phyloP scores from a whole-genome alignment of 768 basidiomycete species.

The Tulasnella sp. region DNA sequence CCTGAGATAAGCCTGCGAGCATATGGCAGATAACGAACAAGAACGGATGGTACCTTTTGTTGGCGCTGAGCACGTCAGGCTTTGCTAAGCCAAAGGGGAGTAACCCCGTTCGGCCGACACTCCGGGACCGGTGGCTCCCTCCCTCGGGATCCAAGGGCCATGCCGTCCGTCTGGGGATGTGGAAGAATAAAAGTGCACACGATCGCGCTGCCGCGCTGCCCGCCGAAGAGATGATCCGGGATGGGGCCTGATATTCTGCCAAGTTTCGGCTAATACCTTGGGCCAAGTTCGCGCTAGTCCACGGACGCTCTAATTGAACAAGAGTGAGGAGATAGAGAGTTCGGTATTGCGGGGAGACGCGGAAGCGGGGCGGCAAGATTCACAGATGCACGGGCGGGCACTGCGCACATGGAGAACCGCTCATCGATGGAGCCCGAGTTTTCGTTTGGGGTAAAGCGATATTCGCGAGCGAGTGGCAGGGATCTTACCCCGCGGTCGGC shows the following conservation, averaged over 20 bases:
- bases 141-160: neutral
- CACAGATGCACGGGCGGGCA: neutral
- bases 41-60: neutral
- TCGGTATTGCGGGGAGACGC: neutral
- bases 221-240: neutral
- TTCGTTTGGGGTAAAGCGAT: neutral
- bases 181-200: neutral
- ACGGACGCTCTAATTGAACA: neutral
- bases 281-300: too few species aligned
- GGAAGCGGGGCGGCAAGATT: slow-evolving; percentile 10
- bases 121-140: neutral
- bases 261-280: neutral
- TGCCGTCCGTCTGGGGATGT: neutral
- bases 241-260: neutral
- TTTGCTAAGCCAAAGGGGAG: neutral
- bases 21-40: slow-evolving; percentile 1
- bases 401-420: neutral
- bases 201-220: neutral
- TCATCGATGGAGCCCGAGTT: slow-evolving; percentile 9
- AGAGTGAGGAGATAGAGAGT: neutral
- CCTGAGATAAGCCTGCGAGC: neutral
- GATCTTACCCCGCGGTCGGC: neutral
- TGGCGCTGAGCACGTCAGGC: neutral
- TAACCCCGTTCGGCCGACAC: neutral
- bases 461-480: neutral